Base-by-base conservation (phyloP, 495 filamentous ascomycete species). In the Penicillium goetzii region DNA sequence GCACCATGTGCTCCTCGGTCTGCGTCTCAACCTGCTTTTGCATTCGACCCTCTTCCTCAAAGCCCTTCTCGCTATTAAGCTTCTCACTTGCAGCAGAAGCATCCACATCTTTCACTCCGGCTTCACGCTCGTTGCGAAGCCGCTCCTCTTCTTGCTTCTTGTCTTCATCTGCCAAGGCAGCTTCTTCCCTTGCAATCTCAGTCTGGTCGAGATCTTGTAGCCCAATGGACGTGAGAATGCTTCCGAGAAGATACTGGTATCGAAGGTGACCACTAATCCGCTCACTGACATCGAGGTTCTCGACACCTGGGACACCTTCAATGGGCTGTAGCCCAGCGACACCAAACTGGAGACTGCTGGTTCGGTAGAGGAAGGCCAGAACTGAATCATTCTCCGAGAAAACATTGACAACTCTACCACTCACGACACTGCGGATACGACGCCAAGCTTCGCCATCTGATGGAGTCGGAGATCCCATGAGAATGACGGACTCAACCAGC, bases 381-480 rank as follows among this genome's bases (percentile, higher is more conserved):
- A 94, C 81, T 49, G 88, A 88, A 69, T 95, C 91, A 61, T 93
- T 90, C 21, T 87, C 81, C 17, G 88, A 91, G 71, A 84, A 93
- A 4, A 91, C 90, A 61, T 94, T 95, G 60, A 92, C 85, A 14
- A 93, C 75, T 53, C 89, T 84, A 1, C 90, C 90, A 4, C 84
- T 84, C 0, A 93, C 91, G 0, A 92, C 90, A 47, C 81, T 85
- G 11, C 90, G 85, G 65, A 93, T 82, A 64, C 81, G 81, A 33
- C 84, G 76, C 91, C 91, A 95, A 64, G 89, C 81, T 2, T 75
- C 74, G 6, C 80, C 70, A 47, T 86, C 81, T 0, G 87, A 88
- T 0, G 94, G 94, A 3, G 86, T 86, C 2, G 95, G 92, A 0
- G 89, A 83, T 11, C 95, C 95, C 69, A 97, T 90, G 33, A 99